A percentile compares a stretch with the other conserved stretches of the same genome.
phyloP scores from a whole-genome alignment of 306 rosid genomes.

The Quercus aquifolioides region DNA sequence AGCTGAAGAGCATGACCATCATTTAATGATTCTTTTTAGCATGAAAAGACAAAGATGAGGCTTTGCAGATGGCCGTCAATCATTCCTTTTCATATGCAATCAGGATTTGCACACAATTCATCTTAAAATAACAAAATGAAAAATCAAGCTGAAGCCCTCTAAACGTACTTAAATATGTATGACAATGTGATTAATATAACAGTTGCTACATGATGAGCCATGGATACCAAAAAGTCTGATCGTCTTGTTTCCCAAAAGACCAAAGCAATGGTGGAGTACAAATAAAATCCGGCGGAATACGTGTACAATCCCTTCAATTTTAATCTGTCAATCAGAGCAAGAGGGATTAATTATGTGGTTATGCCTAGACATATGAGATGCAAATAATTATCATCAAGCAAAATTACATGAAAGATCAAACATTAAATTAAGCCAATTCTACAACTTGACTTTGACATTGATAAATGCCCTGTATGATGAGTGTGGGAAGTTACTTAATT shows the following conservation, averaged over 20 bases:
- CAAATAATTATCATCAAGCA: not conserved
- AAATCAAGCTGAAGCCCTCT: constrained; percentile 18
- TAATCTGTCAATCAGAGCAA: constrained; percentile 52
- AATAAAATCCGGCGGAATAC: constrained; percentile 85
- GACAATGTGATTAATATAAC: constrained; percentile 72
- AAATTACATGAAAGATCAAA: not conserved
- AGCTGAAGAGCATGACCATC: not conserved
- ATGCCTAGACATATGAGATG: not conserved
- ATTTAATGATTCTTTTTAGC: not conserved
- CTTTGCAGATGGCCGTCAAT: not conserved
- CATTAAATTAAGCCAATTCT: not conserved
- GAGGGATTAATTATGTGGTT: not conserved
- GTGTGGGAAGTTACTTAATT: constrained; percentile 49
- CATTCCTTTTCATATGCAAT: not conserved
- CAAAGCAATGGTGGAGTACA: constrained; percentile 87
- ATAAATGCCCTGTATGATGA: not conserved
- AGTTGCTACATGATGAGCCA: constrained; percentile 88
- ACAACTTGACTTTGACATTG: not conserved
- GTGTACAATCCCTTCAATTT: constrained; percentile 77
- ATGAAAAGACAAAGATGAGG: not conserved
- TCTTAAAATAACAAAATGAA: not conserved
- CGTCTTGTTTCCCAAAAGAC: constrained; percentile 93
- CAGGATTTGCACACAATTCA: not conserved
- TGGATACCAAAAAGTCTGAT: constrained; percentile 83
- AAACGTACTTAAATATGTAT: constrained; percentile 63